phyloP scores from a whole-genome alignment of 1,284 basidiomycete species.

The Tilletia indica region DNA sequence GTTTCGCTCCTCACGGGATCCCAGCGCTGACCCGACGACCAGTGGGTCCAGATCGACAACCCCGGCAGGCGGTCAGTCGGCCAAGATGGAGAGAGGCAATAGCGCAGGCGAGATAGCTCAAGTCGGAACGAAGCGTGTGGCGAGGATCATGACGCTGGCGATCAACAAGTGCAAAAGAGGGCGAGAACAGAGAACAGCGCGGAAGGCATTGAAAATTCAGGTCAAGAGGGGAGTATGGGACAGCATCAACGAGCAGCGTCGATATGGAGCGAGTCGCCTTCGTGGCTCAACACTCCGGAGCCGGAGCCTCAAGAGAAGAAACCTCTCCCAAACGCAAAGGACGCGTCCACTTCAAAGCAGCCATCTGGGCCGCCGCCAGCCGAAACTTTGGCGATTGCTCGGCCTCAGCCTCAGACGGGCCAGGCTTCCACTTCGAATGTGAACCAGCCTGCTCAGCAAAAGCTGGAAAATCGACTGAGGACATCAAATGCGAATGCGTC shows the following conservation, averaged over 20 bases:
- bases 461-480: neutral
- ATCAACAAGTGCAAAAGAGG: neutral
- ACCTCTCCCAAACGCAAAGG: neutral
- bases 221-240: neutral
- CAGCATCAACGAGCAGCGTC: neutral
- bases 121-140: neutral
- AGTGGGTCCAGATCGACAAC: neutral
- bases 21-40: neutral
- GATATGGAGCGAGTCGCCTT: neutral
- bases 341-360: neutral
- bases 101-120: neutral
- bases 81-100: neutral
- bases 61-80: neutral
- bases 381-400: neutral
- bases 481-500: neutral
- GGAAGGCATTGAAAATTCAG: neutral
- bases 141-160: neutral
- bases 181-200: neutral
- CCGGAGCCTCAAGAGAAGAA: constrained; percentile 6
- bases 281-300: constrained; percentile 6
- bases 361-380: neutral
- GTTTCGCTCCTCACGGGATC: neutral
- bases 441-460: neutral
- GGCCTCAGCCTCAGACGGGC: neutral
- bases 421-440: neutral